Evolutionary conservation across 140 eudicot species (phyloP).

Genomic region (Bidens hawaiensis): DNA sequence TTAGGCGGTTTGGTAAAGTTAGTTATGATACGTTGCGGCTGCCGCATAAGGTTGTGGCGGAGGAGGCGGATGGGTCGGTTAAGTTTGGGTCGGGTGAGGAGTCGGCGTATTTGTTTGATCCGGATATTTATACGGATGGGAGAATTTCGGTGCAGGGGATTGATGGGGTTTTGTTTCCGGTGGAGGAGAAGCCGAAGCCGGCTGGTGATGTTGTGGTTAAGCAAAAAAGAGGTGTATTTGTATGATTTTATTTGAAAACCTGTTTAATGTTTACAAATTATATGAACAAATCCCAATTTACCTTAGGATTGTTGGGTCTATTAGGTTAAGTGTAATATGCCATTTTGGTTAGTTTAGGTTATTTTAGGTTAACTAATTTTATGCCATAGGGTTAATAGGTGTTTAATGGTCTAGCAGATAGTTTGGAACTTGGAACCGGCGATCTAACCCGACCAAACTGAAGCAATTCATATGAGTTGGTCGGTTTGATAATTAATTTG

Average conservation of each 20-base stretch:
- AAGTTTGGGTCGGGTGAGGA: constrained; percentile 74
- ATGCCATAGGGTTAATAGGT: not conserved
- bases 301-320: no score
- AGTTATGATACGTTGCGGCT: constrained; percentile 71
- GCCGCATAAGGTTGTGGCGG: constrained; percentile 82
- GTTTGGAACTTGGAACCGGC: no score
- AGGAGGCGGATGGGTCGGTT: constrained; percentile 96
- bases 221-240: constrained; percentile 84
- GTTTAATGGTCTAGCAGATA: not conserved
- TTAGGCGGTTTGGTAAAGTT: constrained; percentile 81
- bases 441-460: no score
- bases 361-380: no score
- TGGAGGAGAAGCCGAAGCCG: constrained; percentile 15
- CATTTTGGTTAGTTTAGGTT: not conserved
- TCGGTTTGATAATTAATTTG: no score
- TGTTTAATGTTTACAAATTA: no score
- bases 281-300: no score
- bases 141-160: constrained; percentile 41
- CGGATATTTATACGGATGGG: constrained; percentile 79
- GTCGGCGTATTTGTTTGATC: constrained; percentile 84
- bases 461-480: no score
- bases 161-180: constrained; percentile 83
- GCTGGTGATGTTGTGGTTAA: constrained; percentile 18
- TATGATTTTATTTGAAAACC: no score
- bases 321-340: not conserved